Base-by-base conservation (phyloP, 345 rosid species). In the thale cress (Arabidopsis thaliana) region DNA sequence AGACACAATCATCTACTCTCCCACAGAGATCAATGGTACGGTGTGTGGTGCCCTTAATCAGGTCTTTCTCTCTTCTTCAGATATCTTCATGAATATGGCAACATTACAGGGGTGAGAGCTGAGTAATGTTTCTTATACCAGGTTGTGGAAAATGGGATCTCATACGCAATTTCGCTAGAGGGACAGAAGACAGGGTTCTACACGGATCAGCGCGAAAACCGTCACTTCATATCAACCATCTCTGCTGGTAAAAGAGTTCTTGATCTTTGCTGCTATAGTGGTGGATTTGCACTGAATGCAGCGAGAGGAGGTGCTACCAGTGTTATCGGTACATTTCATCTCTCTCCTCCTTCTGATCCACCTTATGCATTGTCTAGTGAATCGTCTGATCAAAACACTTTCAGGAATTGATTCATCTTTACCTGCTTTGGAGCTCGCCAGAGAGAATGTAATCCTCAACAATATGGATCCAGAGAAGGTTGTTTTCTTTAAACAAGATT, bases 171-270 rank as follows among this genome's bases (percentile, higher is more conserved):
- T 65, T 91, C 97, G 62, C 51, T 84, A 51, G 83, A 84, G 69
- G 97, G 97, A 33, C 93, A 94, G 73, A 91, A 94, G 82, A 94
- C 95, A 61, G 95, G 97, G 73, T 90, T 91, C 87, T 91, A 90
- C 78, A 90, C 95, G 46, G 97, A 91, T 83, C 92, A 91, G 67
- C 92, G 95, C 16, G 96, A 87, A 75, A 90, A 80, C 49, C 84
- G 93, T 41, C 84, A 79, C 68, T 90, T 90, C 82, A 73, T 91
- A 62, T 88, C 97, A 51, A 76, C 87, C 38, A 81, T 91, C 69
- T 90, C 92, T 40, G 66, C 80, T 41, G 93, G 92, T 40, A 84
- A 64, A 83, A 88, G 64, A 73, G 96, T 94, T 76, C 93, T 90
- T 69, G 96, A 94, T 75, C 78, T 91, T 41, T 94, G 97, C 82